Evolutionary conservation across 1,284 basidiomycete species (phyloP).

Genomic region (Mycosarcoma maydis): DNA sequence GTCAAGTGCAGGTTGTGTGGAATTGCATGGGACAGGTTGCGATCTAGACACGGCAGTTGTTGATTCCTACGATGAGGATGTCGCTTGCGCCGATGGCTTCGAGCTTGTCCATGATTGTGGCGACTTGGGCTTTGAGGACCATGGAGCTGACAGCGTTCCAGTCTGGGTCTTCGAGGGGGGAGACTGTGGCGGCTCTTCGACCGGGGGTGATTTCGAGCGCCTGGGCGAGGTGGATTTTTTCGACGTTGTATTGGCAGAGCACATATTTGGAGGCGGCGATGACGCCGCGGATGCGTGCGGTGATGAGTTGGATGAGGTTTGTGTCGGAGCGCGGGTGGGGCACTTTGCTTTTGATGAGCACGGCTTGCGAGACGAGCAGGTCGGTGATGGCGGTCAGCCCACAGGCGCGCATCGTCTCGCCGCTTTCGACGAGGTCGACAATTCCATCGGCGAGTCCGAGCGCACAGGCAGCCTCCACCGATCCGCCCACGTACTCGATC

Average conservation of each 20-base stretch:
- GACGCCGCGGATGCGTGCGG: conserved; percentile 89
- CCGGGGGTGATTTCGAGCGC: conserved; percentile 87
- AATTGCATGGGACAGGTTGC: neutral
- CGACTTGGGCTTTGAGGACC: conserved; percentile 86
- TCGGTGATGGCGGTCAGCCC: conserved; percentile 87
- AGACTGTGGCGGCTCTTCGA: conserved; percentile 87
- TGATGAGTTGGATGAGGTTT: conserved; percentile 80
- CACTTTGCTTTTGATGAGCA: conserved; percentile 84
- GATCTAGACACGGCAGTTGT: conserved; percentile 87
- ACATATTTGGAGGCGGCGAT: conserved; percentile 89
- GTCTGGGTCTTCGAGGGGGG: conserved; percentile 78
- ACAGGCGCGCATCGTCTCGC: conserved; percentile 98
- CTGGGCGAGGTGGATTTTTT: conserved; percentile 73
- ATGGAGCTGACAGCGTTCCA: conserved; percentile 95
- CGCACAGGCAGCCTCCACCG: conserved; percentile 96
- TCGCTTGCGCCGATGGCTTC: conserved; percentile 86
- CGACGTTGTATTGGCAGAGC: conserved; percentile 90
- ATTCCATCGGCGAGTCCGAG: conserved; percentile 97
- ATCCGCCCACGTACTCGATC: conserved; percentile 96
- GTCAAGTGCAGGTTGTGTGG: neutral
- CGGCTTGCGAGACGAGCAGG: conserved; percentile 86
- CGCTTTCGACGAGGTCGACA: conserved; percentile 76
- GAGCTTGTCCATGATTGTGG: conserved; percentile 89
- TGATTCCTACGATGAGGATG: conserved; percentile 85
- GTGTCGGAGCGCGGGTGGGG: conserved; percentile 75